These are phyloP conservation scores for Fusarium hainanense DNA, from an alignment of 2,329 filamentous ascomycete genomes.

Conservation along the genomic window DNA sequence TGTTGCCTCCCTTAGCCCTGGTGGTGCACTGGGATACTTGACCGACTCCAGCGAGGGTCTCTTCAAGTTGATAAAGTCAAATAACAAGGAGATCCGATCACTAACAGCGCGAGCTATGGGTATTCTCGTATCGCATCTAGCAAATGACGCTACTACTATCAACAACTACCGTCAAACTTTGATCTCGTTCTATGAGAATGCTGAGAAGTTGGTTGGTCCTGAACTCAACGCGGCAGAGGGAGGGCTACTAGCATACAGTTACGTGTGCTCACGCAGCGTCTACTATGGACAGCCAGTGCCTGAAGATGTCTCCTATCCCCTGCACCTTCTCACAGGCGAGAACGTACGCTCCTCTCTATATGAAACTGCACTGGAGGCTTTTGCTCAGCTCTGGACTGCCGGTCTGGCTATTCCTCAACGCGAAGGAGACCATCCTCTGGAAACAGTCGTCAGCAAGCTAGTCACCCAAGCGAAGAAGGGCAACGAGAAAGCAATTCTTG, in stretches of 20 bases:
- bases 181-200: conserved; percentile 57
- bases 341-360: conserved; percentile 52
- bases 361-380: conserved; percentile 58
- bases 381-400: conserved; percentile 61
- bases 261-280: conserved; percentile 57
- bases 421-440: conserved; percentile 48
- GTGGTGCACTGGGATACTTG: conserved; percentile 62
- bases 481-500: conserved; percentile 83
- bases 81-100: conserved; percentile 74
- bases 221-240: conserved; percentile 61
- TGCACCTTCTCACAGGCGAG: conserved; percentile 49
- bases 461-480: conserved; percentile 78
- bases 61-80: conserved; percentile 72
- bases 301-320: conserved; percentile 45
- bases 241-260: conserved; percentile 57
- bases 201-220: conserved; percentile 56
- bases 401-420: conserved; percentile 52
- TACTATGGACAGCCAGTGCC: conserved; percentile 56
- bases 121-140: conserved; percentile 76
- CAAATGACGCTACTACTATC: conserved; percentile 52
- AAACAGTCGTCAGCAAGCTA: conserved; percentile 70
- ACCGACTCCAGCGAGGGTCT: conserved; percentile 63
- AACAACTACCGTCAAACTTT: conserved; percentile 48
- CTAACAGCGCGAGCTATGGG: conserved; percentile 78
- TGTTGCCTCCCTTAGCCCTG: conserved; percentile 62